Evolutionary conservation across 2,329 filamentous ascomycete species (phyloP), one percentile per base, ranked within the genome.

Genomic region (Colletotrichum incanum): DNA sequence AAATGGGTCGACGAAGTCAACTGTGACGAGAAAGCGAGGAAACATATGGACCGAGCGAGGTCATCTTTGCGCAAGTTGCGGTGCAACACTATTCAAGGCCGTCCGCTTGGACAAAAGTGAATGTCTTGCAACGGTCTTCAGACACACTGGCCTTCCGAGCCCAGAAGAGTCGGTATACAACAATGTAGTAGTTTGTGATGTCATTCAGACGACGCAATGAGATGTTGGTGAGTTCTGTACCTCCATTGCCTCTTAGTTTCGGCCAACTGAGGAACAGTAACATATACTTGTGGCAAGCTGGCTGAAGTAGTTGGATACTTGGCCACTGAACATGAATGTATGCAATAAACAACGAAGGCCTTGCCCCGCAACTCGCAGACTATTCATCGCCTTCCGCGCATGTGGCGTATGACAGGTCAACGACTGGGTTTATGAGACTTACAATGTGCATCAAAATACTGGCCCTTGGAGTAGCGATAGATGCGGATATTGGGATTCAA

Each of bases 381-480:
- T 23, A 41, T 26, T 43, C n/a, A 50, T 54, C 52, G 14, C 23
- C 66, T 16, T 34, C 39, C 45, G 65, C 45, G 52, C 23, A 34
- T 60, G 65, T 69, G 70, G 59, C 65, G 65, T 65, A 64, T 70
- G 70, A 69, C 70, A 72, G 60, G 65, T 69, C 47, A 64, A 69
- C 26, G 65, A 60, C 16, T 41, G 63, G 52, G 54, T 45, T 47
- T 20, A 16, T 55, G 52, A 61, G 65, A 74, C 92, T 77, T 88
- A 96, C 94, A 98, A 80, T 98, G 96, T 77, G 94, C 92, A 78
- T 95, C 95, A 80, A 98, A 98, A 80, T 95, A 98, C 79, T 98
- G 95, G 0, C 94, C 94, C 75, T 92, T 90, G 1, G 88, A 89
- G 81, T 98, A 98, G 28, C 95, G 90, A 83, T 98, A 98, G 39